Evolutionary conservation across 2,329 filamentous ascomycete species (phyloP), one percentile per base, ranked within the genome.

Genomic region (Leptographium lundbergii): DNA sequence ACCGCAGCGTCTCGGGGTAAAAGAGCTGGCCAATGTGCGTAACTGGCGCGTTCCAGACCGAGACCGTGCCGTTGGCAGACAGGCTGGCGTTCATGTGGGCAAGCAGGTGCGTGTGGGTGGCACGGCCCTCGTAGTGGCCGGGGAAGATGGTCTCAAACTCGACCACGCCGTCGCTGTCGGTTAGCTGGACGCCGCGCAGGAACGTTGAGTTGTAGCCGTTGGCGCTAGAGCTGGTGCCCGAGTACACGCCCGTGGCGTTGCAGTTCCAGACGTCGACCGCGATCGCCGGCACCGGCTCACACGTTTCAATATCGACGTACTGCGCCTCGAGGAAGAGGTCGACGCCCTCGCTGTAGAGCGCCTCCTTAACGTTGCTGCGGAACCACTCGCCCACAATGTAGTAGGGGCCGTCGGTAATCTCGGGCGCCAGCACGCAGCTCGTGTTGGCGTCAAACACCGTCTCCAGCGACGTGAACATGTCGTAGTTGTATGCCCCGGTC

Each of bases 11-110:
- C 65, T 83, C 76, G 66, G 84, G 79, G 65, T 81, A 81, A 72
- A 81, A 85, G 51, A 84, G 69, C 68, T 86, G 81, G 17, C 81
- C 81, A 53, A 84, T 75, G 69, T 85, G 80, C 2, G 79, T 75
- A 56, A 58, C 56, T 14, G 56, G 56, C 6, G 79, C 74, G 34
- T 70, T 72, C 22, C 79, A 75, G 60, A 74, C 77, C 58, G 78
- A 71, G 59, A 69, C 64, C 55, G 79, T 82, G 64, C 75, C 74
- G 70, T 83, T 82, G 51, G 72, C 64, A 56, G 76, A 72, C 14
- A 74, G 61, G 25, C 66, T 66, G 36, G 66, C 68, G 57, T 54
- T 58, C 22, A 29, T 55, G 57, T 66, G 67, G 5, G 61, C 63
- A 2, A 67, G 64, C 24, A 70, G 64, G 61, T 75, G 73, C 29